phyloP scores from a whole-genome alignment of 2,329 filamentous ascomycete species.

The Aspergillus piperis region DNA sequence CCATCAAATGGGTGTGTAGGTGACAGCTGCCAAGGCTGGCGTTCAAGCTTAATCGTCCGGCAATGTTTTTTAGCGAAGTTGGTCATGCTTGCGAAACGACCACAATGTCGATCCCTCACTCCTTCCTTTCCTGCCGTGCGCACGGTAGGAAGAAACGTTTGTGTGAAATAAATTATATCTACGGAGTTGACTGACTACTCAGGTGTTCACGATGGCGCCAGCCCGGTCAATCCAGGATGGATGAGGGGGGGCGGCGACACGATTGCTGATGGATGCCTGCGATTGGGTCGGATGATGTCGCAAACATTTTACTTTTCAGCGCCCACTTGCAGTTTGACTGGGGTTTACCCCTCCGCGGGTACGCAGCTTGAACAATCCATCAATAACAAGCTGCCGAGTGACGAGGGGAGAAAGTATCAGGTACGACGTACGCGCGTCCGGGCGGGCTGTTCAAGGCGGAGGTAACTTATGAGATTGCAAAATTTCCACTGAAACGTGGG shows the following conservation, averaged over 20 bases:
- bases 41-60: conserved; percentile 19
- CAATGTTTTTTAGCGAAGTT: conserved; percentile 6
- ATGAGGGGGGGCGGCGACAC: background rate
- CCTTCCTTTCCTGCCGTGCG: background rate
- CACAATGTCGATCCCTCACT: conserved; percentile 7
- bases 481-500: background rate
- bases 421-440: conserved; percentile 6
- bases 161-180: too few species aligned
- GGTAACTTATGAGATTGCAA: background rate
- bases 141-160: background rate
- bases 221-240: background rate
- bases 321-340: background rate
- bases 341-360: background rate
- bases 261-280: background rate
- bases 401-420: background rate
- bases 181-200: background rate
- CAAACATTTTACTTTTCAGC: background rate
- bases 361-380: conserved; percentile 4
- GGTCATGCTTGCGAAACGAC: conserved; percentile 2
- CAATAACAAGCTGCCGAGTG: conserved; percentile 1
- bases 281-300: background rate
- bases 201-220: background rate
- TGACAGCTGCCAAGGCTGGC: conserved; percentile 17
- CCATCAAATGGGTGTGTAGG: conserved; percentile 4
- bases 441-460: background rate